These are phyloP conservation scores for Penicillium angulare DNA, from an alignment of 495 filamentous ascomycete genomes.

Conservation along the genomic window DNA sequence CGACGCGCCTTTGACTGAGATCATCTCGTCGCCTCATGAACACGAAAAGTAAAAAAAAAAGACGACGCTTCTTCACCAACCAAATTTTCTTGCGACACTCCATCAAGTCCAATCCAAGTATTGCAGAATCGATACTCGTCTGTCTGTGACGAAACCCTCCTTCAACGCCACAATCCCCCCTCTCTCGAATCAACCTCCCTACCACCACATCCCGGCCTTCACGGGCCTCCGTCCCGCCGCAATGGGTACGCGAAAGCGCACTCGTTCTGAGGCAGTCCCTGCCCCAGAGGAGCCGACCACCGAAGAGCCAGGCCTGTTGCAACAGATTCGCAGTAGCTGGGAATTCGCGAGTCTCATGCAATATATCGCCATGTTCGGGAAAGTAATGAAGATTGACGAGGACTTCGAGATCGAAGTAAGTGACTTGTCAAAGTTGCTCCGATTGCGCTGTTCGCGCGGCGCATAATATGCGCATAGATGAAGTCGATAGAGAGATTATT, in stretches of 20 bases:
- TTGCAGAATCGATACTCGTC: background rate
- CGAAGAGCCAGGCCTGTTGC: slow-evolving; percentile 55
- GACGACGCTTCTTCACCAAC: slow-evolving; percentile 1
- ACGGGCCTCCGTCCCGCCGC: slow-evolving; percentile 36
- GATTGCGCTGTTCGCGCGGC: background rate
- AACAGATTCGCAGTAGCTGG: slow-evolving; percentile 82
- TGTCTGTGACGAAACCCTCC: background rate
- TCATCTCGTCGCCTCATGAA: slow-evolving; percentile 34
- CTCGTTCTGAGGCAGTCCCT: slow-evolving; percentile 63
- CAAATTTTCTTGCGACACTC: background rate
- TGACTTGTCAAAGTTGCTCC: slow-evolving; percentile 2
- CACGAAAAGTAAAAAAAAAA: slow-evolving; percentile 20
- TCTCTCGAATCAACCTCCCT: slow-evolving; percentile 1
- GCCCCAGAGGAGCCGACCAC: slow-evolving; percentile 39
- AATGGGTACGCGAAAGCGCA: slow-evolving; percentile 68
- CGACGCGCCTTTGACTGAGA: slow-evolving; percentile 39
- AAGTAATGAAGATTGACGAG: slow-evolving; percentile 83
- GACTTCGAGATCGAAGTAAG: slow-evolving; percentile 82
- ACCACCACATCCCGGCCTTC: slow-evolving; percentile 14
- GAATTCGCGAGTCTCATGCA: slow-evolving; percentile 94
- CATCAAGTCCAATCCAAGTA: background rate
- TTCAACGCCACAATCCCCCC: slow-evolving; percentile 1
- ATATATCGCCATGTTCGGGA: slow-evolving; percentile 86
- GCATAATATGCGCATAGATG: slow-evolving; percentile 9
- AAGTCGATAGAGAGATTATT: background rate